Conservation (phyloP, 805 yeast species). For the Pichia membranifaciens region DNA sequence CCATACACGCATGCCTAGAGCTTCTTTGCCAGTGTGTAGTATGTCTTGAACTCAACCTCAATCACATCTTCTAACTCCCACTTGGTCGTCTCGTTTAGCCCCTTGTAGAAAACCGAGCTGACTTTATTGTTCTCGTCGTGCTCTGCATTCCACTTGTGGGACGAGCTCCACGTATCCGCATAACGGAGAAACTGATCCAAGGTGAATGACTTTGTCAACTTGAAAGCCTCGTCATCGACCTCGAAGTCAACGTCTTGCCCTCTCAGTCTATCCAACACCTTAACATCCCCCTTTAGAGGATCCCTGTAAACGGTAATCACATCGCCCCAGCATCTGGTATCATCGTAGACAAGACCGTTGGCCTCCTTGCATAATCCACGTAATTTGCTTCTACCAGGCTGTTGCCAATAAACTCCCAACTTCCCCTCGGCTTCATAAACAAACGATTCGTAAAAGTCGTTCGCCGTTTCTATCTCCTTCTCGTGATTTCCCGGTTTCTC, state of each 20-base stretch:
- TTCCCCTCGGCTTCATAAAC: conserved; percentile 38
- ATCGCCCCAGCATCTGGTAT: conserved; percentile 21
- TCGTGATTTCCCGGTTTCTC: conserved; percentile 27
- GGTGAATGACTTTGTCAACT: conserved; percentile 34
- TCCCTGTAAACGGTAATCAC: conserved; percentile 29
- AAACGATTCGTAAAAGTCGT: conserved; percentile 41
- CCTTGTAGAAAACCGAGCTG: conserved; percentile 30
- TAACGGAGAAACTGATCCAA: conserved; percentile 46
- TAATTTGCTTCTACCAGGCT: conserved; percentile 65
- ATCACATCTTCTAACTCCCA: conserved; percentile 40
- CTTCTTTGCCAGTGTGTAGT: conserved; percentile 42
- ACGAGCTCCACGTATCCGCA: conserved; percentile 65
- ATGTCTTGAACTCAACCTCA: conserved; percentile 44
- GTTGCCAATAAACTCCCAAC: conserved; percentile 77
- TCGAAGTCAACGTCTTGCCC: conserved; percentile 16
- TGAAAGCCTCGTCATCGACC: conserved; percentile 22
- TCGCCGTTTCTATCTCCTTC: conserved; percentile 17
- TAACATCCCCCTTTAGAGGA: conserved; percentile 15
- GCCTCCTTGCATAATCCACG: conserved; percentile 39
- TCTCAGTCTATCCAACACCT: not conserved
- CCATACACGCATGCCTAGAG: no score
- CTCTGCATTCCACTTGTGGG: conserved; percentile 47
- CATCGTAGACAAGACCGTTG: conserved; percentile 34
- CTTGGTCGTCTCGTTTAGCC: conserved; percentile 36
- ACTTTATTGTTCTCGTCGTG: conserved; percentile 33